A percentile compares a stretch with the other conserved stretches of the same genome.
phyloP scores from a whole-genome alignment of 2,329 filamentous ascomycete genomes.

The Nectriaceae sp. region DNA sequence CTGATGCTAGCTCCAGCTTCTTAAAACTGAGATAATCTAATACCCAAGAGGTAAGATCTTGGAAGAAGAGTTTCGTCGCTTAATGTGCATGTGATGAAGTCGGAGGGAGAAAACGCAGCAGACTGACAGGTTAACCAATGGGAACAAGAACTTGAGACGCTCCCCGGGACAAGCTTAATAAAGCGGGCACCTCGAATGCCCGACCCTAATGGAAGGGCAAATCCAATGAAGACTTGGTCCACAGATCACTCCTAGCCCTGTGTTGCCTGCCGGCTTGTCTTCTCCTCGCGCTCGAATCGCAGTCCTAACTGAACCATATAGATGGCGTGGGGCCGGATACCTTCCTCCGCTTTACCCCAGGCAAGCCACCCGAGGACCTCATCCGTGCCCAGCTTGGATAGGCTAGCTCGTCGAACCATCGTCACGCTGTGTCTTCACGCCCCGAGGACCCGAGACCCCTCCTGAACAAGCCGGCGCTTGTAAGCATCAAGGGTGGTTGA shows the following conservation, averaged over 20 bases:
- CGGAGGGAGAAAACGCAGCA: too few species aligned
- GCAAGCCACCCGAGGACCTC: conserved; percentile 2
- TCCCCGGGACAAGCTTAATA: too few species aligned
- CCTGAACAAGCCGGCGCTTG: conserved; percentile 14
- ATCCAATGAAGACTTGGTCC: too few species aligned
- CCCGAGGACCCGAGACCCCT: conserved; percentile 10
- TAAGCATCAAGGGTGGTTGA: conserved; percentile 21
- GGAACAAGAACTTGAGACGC: too few species aligned
- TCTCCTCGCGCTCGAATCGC: conserved; percentile 6
- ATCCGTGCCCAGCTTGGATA: conserved; percentile 21
- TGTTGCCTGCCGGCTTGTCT: conserved; percentile 21
- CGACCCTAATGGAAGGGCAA: too few species aligned
- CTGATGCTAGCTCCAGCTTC: not conserved
- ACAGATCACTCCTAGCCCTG: conserved; percentile 18
- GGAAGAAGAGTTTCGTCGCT: too few species aligned
- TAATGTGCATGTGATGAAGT: too few species aligned
- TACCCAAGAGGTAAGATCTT: not conserved
- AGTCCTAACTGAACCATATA: conserved; percentile 1
- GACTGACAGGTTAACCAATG: too few species aligned
- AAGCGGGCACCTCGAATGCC: too few species aligned
- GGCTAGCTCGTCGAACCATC: conserved; percentile 22
- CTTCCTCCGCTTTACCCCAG: conserved; percentile 30
- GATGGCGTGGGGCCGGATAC: conserved; percentile 5
- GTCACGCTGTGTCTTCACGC: conserved; percentile 14
- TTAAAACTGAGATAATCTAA: not conserved